phyloP scores from a whole-genome alignment of 2,329 filamentous ascomycete species.

The Microcyclosporella mali region DNA sequence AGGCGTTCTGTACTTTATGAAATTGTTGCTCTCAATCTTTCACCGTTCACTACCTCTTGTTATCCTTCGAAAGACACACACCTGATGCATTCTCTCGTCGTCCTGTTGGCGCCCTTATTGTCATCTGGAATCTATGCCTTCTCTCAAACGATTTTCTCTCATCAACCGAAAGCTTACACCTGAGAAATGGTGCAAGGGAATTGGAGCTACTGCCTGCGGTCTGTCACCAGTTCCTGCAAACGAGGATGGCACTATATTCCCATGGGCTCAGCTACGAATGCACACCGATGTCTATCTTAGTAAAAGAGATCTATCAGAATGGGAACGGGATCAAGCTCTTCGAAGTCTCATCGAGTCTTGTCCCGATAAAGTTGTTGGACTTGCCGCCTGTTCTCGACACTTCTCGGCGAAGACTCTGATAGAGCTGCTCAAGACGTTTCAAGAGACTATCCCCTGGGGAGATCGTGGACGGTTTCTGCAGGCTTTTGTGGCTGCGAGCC shows the following conservation, averaged over 20 bases:
- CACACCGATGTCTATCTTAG: conserved; percentile 1
- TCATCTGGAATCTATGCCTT: too few species aligned
- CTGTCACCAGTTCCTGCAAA: not conserved
- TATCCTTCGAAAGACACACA: too few species aligned
- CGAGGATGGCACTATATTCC: not conserved
- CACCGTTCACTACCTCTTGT: too few species aligned
- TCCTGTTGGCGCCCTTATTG: too few species aligned
- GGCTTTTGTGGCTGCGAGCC: conserved; percentile 2
- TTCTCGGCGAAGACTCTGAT: not conserved
- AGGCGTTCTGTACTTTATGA: too few species aligned
- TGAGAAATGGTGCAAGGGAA: not conserved
- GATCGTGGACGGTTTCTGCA: not conserved
- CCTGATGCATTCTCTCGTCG: too few species aligned
- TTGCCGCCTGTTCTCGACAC: conserved; percentile 2
- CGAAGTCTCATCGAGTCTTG: not conserved
- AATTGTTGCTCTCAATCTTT: too few species aligned
- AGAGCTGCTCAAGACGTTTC: not conserved
- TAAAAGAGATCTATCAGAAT: not conserved
- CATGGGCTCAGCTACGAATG: conserved; percentile 1
- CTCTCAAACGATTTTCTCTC: not conserved
- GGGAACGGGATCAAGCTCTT: not conserved
- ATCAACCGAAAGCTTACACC: not conserved
- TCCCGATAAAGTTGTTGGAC: not conserved
- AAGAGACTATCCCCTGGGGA: not conserved
- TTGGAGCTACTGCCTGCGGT: not conserved